These are phyloP conservation scores for Tetrapisispora taiwanensis DNA, from an alignment of 805 yeast species.

Conservation along the genomic window DNA sequence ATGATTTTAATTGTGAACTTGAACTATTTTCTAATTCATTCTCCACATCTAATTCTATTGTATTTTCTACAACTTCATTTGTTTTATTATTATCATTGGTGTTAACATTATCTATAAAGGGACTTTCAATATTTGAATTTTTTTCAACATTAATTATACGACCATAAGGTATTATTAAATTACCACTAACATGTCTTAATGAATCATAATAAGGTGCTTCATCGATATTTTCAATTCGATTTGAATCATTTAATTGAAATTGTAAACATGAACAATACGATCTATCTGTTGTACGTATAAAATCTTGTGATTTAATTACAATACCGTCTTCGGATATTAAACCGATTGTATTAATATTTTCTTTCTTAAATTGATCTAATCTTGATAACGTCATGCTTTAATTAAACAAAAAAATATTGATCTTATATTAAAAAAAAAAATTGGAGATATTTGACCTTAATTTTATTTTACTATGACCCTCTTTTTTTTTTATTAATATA, in stretches of 20 bases:
- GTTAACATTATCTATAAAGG: no score
- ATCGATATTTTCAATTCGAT: not conserved
- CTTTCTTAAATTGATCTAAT: not conserved
- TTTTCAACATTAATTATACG: constrained; percentile 20
- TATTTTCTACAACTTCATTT: no score
- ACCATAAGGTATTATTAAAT: constrained; percentile 26
- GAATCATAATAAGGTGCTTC: not conserved
- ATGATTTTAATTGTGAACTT: no score
- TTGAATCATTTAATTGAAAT: not conserved
- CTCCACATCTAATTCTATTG: no score
- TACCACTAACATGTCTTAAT: constrained; percentile 4
- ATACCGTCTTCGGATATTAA: constrained; percentile 18
- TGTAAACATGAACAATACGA: constrained; percentile 6
- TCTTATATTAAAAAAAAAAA: no score
- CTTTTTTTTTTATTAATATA: no score
- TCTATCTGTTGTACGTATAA: constrained; percentile 3
- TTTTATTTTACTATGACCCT: no score
- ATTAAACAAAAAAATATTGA: not conserved
- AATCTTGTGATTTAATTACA: constrained; percentile 23
- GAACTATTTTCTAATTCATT: no score
- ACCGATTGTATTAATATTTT: not conserved
- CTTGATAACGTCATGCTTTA: not conserved
- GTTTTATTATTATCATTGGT: no score
- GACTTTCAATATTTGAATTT: not conserved
- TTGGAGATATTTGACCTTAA: no score